Conservation (phyloP, 139 green algal species). For the Auxenochlorella pyrenoidosa region DNA sequence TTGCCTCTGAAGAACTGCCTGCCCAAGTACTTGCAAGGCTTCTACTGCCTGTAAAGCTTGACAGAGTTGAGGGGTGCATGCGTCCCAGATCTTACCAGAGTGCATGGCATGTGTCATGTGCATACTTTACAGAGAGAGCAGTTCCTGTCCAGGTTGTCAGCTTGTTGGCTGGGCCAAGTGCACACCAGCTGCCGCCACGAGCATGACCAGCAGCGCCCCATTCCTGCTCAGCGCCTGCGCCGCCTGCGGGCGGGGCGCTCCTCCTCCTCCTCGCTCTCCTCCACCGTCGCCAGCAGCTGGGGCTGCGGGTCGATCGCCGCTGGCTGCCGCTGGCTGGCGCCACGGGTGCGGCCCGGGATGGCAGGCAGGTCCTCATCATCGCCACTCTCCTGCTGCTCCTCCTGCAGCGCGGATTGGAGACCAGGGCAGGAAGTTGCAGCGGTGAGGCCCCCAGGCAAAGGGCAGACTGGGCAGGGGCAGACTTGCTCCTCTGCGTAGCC, state of each 20-base stretch:
- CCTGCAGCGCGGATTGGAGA: background rate
- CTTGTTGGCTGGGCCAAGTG: background rate
- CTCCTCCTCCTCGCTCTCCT: background rate
- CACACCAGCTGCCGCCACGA: too few species aligned
- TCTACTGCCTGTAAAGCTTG: too few species aligned
- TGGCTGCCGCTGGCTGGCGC: background rate
- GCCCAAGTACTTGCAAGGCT: too few species aligned
- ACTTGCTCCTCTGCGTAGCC: too few species aligned
- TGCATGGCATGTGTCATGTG: too few species aligned
- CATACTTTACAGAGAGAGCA: too few species aligned
- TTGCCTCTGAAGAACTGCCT: too few species aligned
- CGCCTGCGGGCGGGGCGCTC: background rate
- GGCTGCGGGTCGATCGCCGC: background rate
- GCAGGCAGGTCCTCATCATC: constrained; percentile 5
- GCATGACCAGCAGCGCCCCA: too few species aligned
- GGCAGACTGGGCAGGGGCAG: background rate
- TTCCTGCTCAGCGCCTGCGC: background rate
- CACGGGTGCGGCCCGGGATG: background rate
- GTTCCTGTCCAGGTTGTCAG: too few species aligned
- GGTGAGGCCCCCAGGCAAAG: background rate
- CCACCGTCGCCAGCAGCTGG: background rate
- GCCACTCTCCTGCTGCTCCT: background rate
- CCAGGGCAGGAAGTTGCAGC: background rate
- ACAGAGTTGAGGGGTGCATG: too few species aligned
- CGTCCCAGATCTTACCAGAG: too few species aligned